Percentiles rank a stretch among this genome's conserved stretches.
These are phyloP conservation scores for Cubamyces lactineus DNA, from an alignment of 768 basidiomycete species.

Conservation along the genomic window DNA sequence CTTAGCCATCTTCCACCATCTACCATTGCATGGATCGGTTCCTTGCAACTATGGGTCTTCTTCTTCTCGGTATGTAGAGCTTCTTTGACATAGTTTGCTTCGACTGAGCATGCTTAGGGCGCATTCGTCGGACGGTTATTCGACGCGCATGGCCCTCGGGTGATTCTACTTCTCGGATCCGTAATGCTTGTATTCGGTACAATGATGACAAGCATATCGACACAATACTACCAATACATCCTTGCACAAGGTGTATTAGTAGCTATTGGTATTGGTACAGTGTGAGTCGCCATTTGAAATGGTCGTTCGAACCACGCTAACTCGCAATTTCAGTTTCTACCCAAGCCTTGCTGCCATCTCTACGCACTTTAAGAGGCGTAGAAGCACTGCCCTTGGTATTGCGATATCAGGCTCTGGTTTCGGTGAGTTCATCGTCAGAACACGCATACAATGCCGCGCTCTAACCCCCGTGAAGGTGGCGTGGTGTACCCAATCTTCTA, in stretches of 20 bases:
- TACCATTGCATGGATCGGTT: constrained; percentile 71
- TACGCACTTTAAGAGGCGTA: constrained; percentile 63
- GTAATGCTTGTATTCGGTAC: constrained; percentile 52
- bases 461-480: constrained; percentile 48
- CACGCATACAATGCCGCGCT: neutral
- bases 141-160: constrained; percentile 60
- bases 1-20: constrained; percentile 52
- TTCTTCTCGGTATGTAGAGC: constrained; percentile 60
- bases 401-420: constrained; percentile 68
- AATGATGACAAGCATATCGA: constrained; percentile 61
- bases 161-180: constrained; percentile 54
- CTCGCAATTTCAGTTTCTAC: constrained; percentile 54
- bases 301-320: constrained; percentile 10
- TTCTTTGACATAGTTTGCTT: neutral
- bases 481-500: constrained; percentile 71
- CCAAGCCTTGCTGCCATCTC: constrained; percentile 68
- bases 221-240: constrained; percentile 60
- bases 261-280: constrained; percentile 61
- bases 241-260: constrained; percentile 66
- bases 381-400: constrained; percentile 72
- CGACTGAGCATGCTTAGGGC: constrained; percentile 45
- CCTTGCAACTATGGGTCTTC: constrained; percentile 68
- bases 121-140: constrained; percentile 63
- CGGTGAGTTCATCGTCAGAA: constrained; percentile 43
- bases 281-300: constrained; percentile 50